phyloP scores from a whole-genome alignment of 192 early-diverging fungal genomes.

The Coemansia sp. region DNA sequence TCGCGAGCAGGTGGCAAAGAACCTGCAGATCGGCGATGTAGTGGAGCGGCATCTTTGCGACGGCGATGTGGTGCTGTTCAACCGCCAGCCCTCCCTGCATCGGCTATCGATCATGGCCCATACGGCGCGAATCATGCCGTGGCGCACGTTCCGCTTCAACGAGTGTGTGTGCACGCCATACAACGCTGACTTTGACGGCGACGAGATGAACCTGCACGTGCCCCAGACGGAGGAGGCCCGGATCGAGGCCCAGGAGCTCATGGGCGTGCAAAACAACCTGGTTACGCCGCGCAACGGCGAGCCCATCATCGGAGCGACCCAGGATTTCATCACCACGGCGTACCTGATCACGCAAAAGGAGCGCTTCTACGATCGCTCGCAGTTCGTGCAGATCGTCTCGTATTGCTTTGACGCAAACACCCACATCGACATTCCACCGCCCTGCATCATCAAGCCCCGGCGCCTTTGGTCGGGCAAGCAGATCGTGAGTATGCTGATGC shows the following conservation, averaged over 20 bases:
- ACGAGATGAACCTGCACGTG: constrained; percentile 99
- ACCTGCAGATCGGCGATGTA: constrained; percentile 80
- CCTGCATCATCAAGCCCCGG: constrained; percentile 83
- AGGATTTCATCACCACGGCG: constrained; percentile 98
- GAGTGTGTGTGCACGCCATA: constrained; percentile 99
- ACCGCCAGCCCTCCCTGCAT: constrained; percentile 97
- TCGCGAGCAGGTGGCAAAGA: constrained; percentile 59
- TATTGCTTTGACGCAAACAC: constrained; percentile 82
- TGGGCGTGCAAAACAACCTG: constrained; percentile 96
- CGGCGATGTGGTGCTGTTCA: constrained; percentile 95
- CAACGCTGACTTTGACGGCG: constrained; percentile 99
- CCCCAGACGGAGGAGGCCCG: constrained; percentile 99
- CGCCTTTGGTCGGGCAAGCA: constrained; percentile 97
- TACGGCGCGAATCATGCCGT: constrained; percentile 82
- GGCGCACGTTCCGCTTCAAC: constrained; percentile 99
- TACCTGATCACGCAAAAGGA: constrained; percentile 93
- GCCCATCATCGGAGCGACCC: constrained; percentile 96
- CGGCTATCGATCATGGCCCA: constrained; percentile 97
- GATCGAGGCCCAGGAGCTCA: constrained; percentile 90
- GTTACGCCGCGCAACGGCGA: constrained; percentile 98
- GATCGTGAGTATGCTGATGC: constrained; percentile 80
- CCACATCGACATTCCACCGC: constrained; percentile 89
- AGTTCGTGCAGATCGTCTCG: constrained; percentile 88
- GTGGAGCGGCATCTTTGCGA: constrained; percentile 94
- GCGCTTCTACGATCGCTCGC: constrained; percentile 88